Evolutionary conservation across 371 early-diverging fungal genomes (phyloP).

Genomic region (Syncephalastrum sp.): DNA sequence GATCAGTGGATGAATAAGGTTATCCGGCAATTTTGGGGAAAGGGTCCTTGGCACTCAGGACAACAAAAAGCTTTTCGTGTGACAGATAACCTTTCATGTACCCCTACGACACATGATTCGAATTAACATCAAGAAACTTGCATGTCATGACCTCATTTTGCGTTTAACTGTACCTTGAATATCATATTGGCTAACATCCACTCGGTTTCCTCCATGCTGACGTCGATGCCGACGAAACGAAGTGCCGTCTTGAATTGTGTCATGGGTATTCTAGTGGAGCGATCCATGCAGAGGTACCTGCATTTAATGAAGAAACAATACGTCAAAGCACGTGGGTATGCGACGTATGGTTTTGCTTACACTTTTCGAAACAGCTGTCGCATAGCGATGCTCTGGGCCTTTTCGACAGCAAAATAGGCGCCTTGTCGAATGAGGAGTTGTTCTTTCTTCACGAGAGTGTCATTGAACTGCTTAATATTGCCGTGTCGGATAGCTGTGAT

Average conservation of each 20-base stretch:
- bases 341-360: conserved; percentile 36
- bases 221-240: conserved; percentile 38
- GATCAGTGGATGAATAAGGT: too few relatives aligned
- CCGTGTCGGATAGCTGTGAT: conserved; percentile 66
- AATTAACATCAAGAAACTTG: background rate
- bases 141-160: background rate
- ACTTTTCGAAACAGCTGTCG: conserved; percentile 78
- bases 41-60: conserved; percentile 73
- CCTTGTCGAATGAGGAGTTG: conserved; percentile 60
- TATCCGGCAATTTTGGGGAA: conserved; percentile 56
- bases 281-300: conserved; percentile 55
- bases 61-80: conserved; percentile 75
- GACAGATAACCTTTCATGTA: conserved; percentile 88
- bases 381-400: conserved; percentile 66
- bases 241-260: conserved; percentile 55
- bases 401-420: conserved; percentile 78
- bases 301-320: background rate
- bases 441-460: conserved; percentile 50
- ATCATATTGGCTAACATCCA: conserved; percentile 76
- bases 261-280: conserved; percentile 54
- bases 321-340: background rate
- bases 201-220: conserved; percentile 50
- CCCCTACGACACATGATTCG: conserved; percentile 48
- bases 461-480: conserved; percentile 71
- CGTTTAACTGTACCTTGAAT: conserved; percentile 52